Percentiles rank a stretch among this genome's conserved stretches.
These are phyloP conservation scores for Amanita fuliginea DNA, from an alignment of 768 basidiomycete species.

Conservation along the genomic window DNA sequence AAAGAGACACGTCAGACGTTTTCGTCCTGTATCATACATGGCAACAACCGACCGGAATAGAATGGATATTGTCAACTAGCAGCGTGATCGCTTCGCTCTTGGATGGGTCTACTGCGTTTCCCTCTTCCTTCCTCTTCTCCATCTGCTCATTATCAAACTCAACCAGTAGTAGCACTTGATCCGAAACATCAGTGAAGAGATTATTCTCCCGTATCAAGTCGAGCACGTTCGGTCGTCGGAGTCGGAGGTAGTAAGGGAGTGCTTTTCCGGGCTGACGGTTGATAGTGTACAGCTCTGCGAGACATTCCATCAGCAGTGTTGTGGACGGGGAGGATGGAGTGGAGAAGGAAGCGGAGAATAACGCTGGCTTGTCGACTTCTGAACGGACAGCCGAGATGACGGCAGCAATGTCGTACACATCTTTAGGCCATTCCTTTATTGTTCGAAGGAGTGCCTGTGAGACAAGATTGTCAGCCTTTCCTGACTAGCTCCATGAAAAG, in stretches of 20 bases:
- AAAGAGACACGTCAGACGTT: neutral
- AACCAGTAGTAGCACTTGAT: conserved; percentile 84
- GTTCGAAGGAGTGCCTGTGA: conserved; percentile 67
- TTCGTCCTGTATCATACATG: neutral
- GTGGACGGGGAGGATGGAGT: conserved; percentile 29
- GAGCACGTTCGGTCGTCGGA: conserved; percentile 85
- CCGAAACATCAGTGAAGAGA: conserved; percentile 88
- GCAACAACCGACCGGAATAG: conserved; percentile 68
- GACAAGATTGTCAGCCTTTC: neutral
- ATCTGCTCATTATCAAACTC: conserved; percentile 90
- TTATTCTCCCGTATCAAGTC: conserved; percentile 90
- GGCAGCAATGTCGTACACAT: conserved; percentile 80
- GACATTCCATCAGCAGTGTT: conserved; percentile 79
- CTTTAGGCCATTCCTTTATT: conserved; percentile 81
- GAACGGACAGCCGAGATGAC: conserved; percentile 85
- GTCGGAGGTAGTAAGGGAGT: conserved; percentile 76
- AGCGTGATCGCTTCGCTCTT: conserved; percentile 75
- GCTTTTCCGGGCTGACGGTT: conserved; percentile 95
- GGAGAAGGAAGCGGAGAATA: conserved; percentile 33
- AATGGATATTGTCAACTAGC: conserved; percentile 89
- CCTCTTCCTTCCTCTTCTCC: conserved; percentile 40
- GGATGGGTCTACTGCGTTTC: conserved; percentile 24
- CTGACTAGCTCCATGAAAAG: neutral
- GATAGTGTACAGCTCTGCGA: conserved; percentile 83
- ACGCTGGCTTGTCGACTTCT: conserved; percentile 57